Evolutionary conservation across 169 alveolate species (phyloP).

Genomic region (Plasmodium coatneyi): DNA sequence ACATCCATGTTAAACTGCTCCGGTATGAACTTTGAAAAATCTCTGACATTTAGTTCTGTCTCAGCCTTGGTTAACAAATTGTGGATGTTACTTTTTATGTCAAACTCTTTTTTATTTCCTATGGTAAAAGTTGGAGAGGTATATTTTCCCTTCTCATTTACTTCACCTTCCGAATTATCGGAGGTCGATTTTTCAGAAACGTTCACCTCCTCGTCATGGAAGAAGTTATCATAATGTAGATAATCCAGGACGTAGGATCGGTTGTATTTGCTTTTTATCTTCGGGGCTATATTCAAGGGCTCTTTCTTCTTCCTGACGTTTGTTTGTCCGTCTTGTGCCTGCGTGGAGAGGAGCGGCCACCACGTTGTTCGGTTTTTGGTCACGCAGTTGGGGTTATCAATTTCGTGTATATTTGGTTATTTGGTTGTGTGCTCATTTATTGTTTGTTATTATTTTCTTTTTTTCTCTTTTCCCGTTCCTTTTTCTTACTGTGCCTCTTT

Average conservation of each 20-base stretch:
- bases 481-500: neutral
- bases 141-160: neutral
- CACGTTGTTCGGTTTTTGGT: neutral
- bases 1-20: conserved; percentile 38
- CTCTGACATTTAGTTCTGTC: conserved; percentile 16
- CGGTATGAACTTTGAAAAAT: conserved; percentile 35
- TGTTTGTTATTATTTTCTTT: neutral
- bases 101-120: conserved; percentile 19
- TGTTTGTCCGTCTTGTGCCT: neutral
- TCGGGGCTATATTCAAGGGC: neutral
- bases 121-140: neutral
- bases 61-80: conserved; percentile 16
- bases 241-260: conserved; percentile 23
- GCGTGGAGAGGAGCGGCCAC: neutral
- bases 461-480: neutral
- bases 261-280: conserved; percentile 7
- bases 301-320: conserved; percentile 16
- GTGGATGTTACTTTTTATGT: conserved; percentile 17
- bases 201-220: conserved; percentile 11
- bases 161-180: conserved; percentile 2
- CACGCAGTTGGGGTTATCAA: neutral
- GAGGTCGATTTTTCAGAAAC: conserved; percentile 19
- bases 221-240: conserved; percentile 42
- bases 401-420: neutral
- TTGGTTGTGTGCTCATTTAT: neutral